A percentile compares a stretch with the other conserved stretches of the same genome.
phyloP scores from a whole-genome alignment of 2,329 filamentous ascomycete genomes.

The Nemania abortiva region DNA sequence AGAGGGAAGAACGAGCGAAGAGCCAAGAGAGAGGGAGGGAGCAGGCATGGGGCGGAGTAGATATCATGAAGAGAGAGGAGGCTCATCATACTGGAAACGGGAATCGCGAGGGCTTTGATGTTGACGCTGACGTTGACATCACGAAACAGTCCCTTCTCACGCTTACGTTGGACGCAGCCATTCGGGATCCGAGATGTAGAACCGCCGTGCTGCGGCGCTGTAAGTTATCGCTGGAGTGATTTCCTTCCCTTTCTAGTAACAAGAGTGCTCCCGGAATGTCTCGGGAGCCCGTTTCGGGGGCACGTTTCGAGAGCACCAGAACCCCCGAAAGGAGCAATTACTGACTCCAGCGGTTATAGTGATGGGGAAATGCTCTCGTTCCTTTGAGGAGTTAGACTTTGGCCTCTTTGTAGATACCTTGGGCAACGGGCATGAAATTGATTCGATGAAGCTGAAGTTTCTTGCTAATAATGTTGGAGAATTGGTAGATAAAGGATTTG shows the following conservation, averaged over 20 bases:
- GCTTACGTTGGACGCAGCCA: constrained; percentile 44
- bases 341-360: too few species aligned
- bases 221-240: too few species aligned
- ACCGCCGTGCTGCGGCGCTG: constrained; percentile 38
- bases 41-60: too few species aligned
- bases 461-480: constrained; percentile 42
- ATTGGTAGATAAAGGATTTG: constrained; percentile 42
- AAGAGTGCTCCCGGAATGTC: too few species aligned
- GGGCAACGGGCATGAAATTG: constrained; percentile 32
- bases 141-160: constrained; percentile 45
- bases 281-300: too few species aligned
- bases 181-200: constrained; percentile 43
- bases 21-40: too few species aligned
- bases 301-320: too few species aligned
- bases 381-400: constrained; percentile 42
- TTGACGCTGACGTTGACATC: constrained; percentile 25
- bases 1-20: neutral
- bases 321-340: too few species aligned
- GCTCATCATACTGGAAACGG: neutral
- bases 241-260: too few species aligned
- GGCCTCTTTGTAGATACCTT: constrained; percentile 39
- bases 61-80: neutral
- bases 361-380: constrained; percentile 43
- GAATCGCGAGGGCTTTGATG: neutral
- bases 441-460: constrained; percentile 36